Evolutionary conservation across 2,329 filamentous ascomycete species (phyloP).

Genomic region (Colletotrichum liaoningense): DNA sequence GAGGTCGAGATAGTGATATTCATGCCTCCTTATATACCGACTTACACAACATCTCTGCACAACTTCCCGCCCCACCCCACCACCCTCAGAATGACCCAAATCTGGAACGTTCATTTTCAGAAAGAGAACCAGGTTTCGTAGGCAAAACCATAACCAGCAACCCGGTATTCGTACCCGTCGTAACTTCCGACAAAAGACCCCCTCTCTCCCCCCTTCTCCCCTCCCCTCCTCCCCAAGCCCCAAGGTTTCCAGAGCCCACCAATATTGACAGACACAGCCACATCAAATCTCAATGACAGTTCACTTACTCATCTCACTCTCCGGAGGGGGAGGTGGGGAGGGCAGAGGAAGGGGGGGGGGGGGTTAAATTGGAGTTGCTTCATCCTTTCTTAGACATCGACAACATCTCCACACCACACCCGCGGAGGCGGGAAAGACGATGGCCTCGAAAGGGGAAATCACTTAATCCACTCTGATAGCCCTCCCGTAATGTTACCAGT

Average conservation of each 20-base stretch:
- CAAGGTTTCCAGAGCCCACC: not conserved
- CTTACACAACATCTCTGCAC: not conserved
- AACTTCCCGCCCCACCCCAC: not conserved
- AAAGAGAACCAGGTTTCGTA: not conserved
- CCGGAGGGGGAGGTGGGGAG: too few species aligned
- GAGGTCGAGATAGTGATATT: not conserved
- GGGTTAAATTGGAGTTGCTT: not conserved
- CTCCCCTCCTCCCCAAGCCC: not conserved
- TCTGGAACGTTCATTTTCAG: not conserved
- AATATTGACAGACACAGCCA: not conserved
- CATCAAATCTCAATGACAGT: not conserved
- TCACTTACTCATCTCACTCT: not conserved
- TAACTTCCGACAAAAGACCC: not conserved
- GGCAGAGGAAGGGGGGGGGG: too few species aligned
- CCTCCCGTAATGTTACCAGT: conserved; percentile 14
- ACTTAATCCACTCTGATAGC: not conserved
- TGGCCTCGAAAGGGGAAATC: not conserved
- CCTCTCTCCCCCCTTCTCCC: too few species aligned
- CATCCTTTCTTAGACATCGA: not conserved
- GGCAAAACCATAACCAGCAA: not conserved
- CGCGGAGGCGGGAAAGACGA: not conserved
- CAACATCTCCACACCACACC: not conserved
- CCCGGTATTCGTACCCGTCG: not conserved
- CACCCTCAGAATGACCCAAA: not conserved
- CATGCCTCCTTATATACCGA: too few species aligned